These are phyloP conservation scores for Geotrichum klebahnii DNA, from an alignment of 1,139 yeast genomes.

Conservation along the genomic window DNA sequence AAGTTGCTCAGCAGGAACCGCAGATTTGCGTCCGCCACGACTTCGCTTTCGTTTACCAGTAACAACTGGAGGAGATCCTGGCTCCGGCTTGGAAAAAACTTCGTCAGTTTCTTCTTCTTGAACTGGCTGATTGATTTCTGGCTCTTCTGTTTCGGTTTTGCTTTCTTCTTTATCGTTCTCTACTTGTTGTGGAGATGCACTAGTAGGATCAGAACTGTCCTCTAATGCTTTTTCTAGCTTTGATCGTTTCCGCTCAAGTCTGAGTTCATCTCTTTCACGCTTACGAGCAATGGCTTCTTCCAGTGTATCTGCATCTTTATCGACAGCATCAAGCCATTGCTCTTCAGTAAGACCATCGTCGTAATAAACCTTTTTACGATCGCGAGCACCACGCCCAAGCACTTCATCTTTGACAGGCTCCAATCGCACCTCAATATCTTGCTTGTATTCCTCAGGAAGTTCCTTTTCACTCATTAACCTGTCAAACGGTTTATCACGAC, in stretches of 20 bases:
- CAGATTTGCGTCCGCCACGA: slow-evolving; percentile 7
- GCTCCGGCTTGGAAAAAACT: too few species aligned
- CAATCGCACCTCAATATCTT: slow-evolving; percentile 60
- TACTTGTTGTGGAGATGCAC: slow-evolving; percentile 23
- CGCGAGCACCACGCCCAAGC: slow-evolving; percentile 64
- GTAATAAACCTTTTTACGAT: slow-evolving; percentile 71
- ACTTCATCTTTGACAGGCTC: slow-evolving; percentile 46
- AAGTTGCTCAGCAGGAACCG: too few species aligned
- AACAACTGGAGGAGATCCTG: too few species aligned
- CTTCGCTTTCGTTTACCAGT: slow-evolving; percentile 2
- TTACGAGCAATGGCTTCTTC: slow-evolving; percentile 68
- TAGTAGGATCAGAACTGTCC: slow-evolving; percentile 24
- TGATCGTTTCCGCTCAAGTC: too few species aligned
- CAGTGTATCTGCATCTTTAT: slow-evolving; percentile 60
- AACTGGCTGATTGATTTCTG: too few species aligned
- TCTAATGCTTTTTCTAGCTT: slow-evolving; percentile 29
- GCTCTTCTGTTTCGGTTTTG: too few species aligned
- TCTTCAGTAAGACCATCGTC: slow-evolving; percentile 94
- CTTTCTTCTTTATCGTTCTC: too few species aligned
- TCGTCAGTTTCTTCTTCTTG: too few species aligned
- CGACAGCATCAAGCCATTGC: slow-evolving; percentile 77
- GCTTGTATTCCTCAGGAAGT: slow-evolving; percentile 74
- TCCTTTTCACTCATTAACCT: slow-evolving; percentile 69
- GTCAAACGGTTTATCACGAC: slow-evolving; percentile 44
- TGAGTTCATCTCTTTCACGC: slow-evolving; percentile 45